phyloP scores from a whole-genome alignment of 2,329 filamentous ascomycete genomes.

The Chrysosporium queenslandicum region DNA sequence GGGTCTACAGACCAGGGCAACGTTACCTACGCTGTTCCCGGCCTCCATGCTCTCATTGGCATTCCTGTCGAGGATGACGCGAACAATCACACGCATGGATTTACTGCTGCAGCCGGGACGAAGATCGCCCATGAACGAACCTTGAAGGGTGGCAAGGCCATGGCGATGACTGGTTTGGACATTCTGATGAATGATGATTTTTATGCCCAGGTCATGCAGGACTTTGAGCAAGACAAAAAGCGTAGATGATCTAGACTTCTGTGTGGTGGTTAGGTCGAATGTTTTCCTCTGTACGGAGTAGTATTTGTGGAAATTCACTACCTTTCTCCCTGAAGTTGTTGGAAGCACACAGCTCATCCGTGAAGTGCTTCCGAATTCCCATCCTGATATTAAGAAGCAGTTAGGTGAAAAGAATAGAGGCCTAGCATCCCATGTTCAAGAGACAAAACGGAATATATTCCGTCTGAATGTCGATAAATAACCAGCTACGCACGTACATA shows the following conservation, averaged over 20 bases:
- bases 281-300: too few relatives aligned
- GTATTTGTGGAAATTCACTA: too few relatives aligned
- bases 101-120: slow-evolving; percentile 10
- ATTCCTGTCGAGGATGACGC: slow-evolving; percentile 30
- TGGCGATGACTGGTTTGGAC: slow-evolving; percentile 13
- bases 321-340: too few relatives aligned
- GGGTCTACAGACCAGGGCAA: slow-evolving; percentile 13
- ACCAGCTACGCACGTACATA: background rate
- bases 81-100: slow-evolving; percentile 9
- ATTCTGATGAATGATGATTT: slow-evolving; percentile 8
- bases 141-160: slow-evolving; percentile 11
- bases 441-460: too few relatives aligned
- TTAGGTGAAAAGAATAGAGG: too few relatives aligned
- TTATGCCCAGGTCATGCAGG: slow-evolving; percentile 4
- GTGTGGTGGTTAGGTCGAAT: background rate
- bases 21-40: slow-evolving; percentile 32
- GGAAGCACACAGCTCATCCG: too few relatives aligned
- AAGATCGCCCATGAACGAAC: slow-evolving; percentile 5
- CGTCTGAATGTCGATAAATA: too few relatives aligned
- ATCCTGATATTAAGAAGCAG: too few relatives aligned
- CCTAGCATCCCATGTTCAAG: too few relatives aligned
- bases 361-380: too few relatives aligned
- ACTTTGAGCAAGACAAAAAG: slow-evolving; percentile 10
- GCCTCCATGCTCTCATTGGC: slow-evolving; percentile 38
- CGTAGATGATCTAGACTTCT: background rate